Evolutionary conservation across 2,329 filamentous ascomycete species (phyloP), one percentile per base, ranked within the genome.

Genomic region (Phaeosphaeriaceae sp.): DNA sequence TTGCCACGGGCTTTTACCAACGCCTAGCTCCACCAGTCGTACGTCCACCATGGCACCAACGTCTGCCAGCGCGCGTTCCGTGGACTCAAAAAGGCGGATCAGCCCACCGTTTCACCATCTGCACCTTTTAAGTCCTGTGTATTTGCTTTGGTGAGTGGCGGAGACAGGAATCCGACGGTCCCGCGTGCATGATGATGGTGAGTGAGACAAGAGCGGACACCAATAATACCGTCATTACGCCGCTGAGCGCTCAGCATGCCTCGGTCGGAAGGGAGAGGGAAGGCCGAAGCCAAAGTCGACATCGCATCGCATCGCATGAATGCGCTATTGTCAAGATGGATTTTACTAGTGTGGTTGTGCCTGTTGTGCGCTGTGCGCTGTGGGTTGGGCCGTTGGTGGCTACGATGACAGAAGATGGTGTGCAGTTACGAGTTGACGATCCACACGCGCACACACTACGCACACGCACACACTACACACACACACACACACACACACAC

Each of bases 201-300:
- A 47, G 50, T 37, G 48, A 52, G 52, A 47, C 49, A 42, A 38
- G 39, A 38, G 55, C 62, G 61, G 63, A 62, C 63, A 60, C 66
- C 68, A 68, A 58, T 48, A 60, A 49, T n/a, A n/a, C n/a, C 68
- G 66, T 66, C 63, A 41, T 60, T 47, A 38, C 49, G 42, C 41
- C 46, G 42, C 45, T 52, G 50, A n/a, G n/a, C n/a, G n/a, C n/a
- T 63, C 63, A 54, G 56, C 54, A 64, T 68, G 61, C 67, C 65
- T 53, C 55, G 43, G 58, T 56, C 51, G 55, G 47, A 49, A 37
- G 45, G 51, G 47, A 52, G 49, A 43, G 50, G 55, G 56, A 52
- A 66, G 58, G 50, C 52, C 52, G 48, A 45, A 50, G 51, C 42
- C 57, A 63, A 65, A 55, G 48, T 48, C 48, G 50, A 61, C 58